Evolutionary conservation across 805 yeast species (phyloP).

Genomic region (Nadsonia fulvescens): DNA sequence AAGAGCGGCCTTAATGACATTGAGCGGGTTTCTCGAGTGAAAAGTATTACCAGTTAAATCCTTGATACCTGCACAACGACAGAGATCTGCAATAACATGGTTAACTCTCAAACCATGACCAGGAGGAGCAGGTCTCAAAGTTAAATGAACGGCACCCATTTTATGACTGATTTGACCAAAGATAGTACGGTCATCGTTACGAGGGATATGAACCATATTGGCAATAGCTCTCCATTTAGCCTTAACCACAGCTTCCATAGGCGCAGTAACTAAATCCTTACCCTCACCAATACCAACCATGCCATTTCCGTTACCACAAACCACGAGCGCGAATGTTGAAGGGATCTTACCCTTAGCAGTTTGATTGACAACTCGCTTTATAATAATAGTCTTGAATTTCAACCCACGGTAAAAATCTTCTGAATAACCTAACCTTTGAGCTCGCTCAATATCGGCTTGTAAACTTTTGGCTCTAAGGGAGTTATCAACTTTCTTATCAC

Average conservation of each 20-base stretch:
- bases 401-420: slow-evolving; percentile 40
- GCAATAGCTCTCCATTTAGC: slow-evolving; percentile 92
- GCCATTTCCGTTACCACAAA: slow-evolving; percentile 86
- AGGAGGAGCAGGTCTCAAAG: slow-evolving; percentile 72
- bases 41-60: slow-evolving; percentile 84
- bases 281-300: slow-evolving; percentile 94
- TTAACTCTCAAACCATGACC: slow-evolving; percentile 90
- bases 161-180: slow-evolving; percentile 68
- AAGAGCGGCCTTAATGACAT: slow-evolving; percentile 75
- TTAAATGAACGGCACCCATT: slow-evolving; percentile 71
- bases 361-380: slow-evolving; percentile 71
- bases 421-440: slow-evolving; percentile 16
- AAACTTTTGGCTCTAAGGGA: slow-evolving; percentile 1
- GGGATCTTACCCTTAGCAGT: slow-evolving; percentile 84
- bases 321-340: slow-evolving; percentile 64
- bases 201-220: slow-evolving; percentile 61
- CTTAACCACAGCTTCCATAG: slow-evolving; percentile 55
- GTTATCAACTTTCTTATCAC: neutral
- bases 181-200: slow-evolving; percentile 83
- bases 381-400: slow-evolving; percentile 28
- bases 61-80: slow-evolving; percentile 84
- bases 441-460: slow-evolving; percentile 1
- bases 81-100: slow-evolving; percentile 75
- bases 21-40: slow-evolving; percentile 87
- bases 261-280: slow-evolving; percentile 52